A percentile compares a stretch with the other conserved stretches of the same genome.
phyloP scores from a whole-genome alignment of 345 rosid genomes.

The Murraya koenigii region DNA sequence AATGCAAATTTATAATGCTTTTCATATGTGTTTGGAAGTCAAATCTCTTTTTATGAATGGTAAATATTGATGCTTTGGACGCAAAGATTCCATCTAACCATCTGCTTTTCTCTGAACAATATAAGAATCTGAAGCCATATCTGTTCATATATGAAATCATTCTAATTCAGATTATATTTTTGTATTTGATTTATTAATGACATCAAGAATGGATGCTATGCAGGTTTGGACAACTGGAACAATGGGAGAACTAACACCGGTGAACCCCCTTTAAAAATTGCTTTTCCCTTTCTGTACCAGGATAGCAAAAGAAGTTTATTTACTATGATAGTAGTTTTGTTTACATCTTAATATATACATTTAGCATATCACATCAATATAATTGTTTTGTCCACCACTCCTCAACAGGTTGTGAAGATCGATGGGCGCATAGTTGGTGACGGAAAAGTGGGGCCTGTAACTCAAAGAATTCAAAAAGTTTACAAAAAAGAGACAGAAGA shows the following conservation, averaged over 20 bases:
- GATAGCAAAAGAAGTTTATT: not conserved
- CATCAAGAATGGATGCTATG: slow-evolving; percentile 1
- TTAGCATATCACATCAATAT: not conserved
- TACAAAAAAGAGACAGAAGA: slow-evolving; percentile 62
- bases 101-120: not conserved
- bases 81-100: not conserved
- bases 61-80: not conserved
- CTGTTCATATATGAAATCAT: not conserved
- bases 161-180: not conserved
- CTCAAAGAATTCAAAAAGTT: slow-evolving; percentile 54
- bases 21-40: not conserved
- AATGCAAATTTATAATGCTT: not conserved
- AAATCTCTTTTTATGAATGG: not conserved
- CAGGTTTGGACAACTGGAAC: slow-evolving; percentile 96
- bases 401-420: slow-evolving; percentile 58
- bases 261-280: slow-evolving; percentile 21
- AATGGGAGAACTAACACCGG: slow-evolving; percentile 90
- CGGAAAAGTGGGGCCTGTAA: slow-evolving; percentile 71
- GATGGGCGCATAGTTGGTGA: slow-evolving; percentile 71
- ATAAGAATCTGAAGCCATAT: not conserved
- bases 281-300: not conserved
- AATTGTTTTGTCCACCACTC: not conserved
- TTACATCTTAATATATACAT: not conserved
- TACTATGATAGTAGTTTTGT: not conserved
- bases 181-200: not conserved